Percentiles rank a stretch among this genome's conserved stretches.
Evolutionary conservation across 179 eudicot species (phyloP).

Genomic region (Nepenthes alata): DNA sequence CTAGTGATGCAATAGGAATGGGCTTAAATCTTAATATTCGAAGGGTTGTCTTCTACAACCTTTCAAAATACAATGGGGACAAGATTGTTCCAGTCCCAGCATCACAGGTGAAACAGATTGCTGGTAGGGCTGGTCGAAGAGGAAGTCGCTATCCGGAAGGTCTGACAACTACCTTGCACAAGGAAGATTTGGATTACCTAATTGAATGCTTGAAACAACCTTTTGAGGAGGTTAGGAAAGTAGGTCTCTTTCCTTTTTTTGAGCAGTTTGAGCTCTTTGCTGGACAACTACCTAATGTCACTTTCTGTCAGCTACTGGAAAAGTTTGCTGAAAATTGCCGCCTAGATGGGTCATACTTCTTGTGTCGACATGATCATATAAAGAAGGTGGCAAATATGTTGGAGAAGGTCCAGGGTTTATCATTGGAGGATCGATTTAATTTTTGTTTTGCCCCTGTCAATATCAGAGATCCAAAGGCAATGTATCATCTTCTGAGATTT

Average conservation of each 20-base stretch:
- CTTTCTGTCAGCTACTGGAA: constrained; percentile 52
- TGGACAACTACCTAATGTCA: constrained; percentile 41
- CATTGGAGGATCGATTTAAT: constrained; percentile 73
- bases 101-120: constrained; percentile 87
- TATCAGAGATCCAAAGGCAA: constrained; percentile 75
- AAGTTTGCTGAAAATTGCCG: constrained; percentile 55
- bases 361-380: constrained; percentile 50
- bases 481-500: constrained; percentile 73
- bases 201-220: constrained; percentile 70
- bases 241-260: constrained; percentile 72
- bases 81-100: constrained; percentile 67
- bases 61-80: constrained; percentile 78
- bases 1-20: constrained; percentile 97
- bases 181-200: constrained; percentile 63
- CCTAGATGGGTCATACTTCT: constrained; percentile 71
- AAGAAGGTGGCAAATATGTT: constrained; percentile 75
- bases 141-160: constrained; percentile 88
- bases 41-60: constrained; percentile 54
- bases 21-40: constrained; percentile 78
- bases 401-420: constrained; percentile 63
- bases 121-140: constrained; percentile 86
- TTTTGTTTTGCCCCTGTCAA: constrained; percentile 90
- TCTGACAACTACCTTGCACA: constrained; percentile 53
- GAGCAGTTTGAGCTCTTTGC: constrained; percentile 89
- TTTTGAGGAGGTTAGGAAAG: constrained; percentile 57